Conservation (phyloP, 1,284 basidiomycete species). For the Ustilago nuda region DNA sequence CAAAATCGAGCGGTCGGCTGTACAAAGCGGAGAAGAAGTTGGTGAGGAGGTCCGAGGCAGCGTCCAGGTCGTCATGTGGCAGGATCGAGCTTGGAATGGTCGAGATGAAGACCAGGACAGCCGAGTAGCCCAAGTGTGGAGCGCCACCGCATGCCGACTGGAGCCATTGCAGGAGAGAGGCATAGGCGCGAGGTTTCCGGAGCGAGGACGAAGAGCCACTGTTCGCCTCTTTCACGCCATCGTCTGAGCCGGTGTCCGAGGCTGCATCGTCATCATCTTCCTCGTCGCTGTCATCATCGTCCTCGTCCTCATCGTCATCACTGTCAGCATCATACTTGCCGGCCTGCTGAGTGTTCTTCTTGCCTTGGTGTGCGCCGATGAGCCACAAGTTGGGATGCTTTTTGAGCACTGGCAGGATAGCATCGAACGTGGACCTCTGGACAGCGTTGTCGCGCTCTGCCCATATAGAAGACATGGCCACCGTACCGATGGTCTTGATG, state of each 20-base stretch:
- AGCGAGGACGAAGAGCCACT: slow-evolving; percentile 1
- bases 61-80: slow-evolving; percentile 67
- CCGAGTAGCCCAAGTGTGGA: slow-evolving; percentile 81
- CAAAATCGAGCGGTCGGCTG: slow-evolving; percentile 74
- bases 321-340: slow-evolving; percentile 8
- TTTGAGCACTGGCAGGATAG: slow-evolving; percentile 58
- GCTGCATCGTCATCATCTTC: slow-evolving; percentile 37
- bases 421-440: slow-evolving; percentile 52
- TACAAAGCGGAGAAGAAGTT: slow-evolving; percentile 83
- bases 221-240: slow-evolving; percentile 1
- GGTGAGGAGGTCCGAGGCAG: slow-evolving; percentile 73
- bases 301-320: slow-evolving; percentile 29
- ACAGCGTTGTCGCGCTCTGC: slow-evolving; percentile 60
- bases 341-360: background rate
- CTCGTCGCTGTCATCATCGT: slow-evolving; percentile 30
- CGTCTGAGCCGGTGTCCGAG: slow-evolving; percentile 16
- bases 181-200: slow-evolving; percentile 35
- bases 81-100: slow-evolving; percentile 76
- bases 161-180: slow-evolving; percentile 78
- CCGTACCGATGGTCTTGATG: slow-evolving; percentile 34
- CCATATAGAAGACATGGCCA: slow-evolving; percentile 61
- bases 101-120: slow-evolving; percentile 80
- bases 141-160: slow-evolving; percentile 79
- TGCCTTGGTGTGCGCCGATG: slow-evolving; percentile 11
- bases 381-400: slow-evolving; percentile 65